Base-by-base conservation (phyloP, 345 rosid species). In the Excoecaria agallocha region DNA sequence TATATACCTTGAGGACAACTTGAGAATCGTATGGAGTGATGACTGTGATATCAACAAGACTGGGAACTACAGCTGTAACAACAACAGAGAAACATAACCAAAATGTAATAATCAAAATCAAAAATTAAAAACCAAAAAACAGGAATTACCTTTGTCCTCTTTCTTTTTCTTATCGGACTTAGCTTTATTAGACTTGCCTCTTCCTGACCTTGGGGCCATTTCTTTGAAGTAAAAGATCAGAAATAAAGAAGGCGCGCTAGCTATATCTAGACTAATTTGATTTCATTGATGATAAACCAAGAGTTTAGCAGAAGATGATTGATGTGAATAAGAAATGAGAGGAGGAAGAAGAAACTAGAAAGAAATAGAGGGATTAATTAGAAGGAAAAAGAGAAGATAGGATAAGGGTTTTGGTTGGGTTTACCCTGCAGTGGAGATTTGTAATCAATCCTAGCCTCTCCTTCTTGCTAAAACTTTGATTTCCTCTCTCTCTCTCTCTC, bases 201-300 rank as follows among this genome's bases (percentile, higher is more conserved):
- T 92, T 45, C 97, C 89, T 9, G 97, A 83, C 75, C 87, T 94
- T 19, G 98, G 98, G 68, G 98, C 97, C 98, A 94, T 94, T 73
- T 66, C 16, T 52, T 24, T 3, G 3, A 0, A 11, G 16, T 9
- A 11, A 55, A 65, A 54, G 20, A 22, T 22, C 6, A 73, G 4
- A 20, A 22, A 4, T 22, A 13, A 35, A 62, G 35, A 67, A 16
- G 6, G 24, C 24, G 35, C 13, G 30, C 30, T 30, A 30, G n/a
- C n/a, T 30, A n/a, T n/a, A 30, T 30, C 30, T 30, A 30, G 30
- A 30, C 30, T 30, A 30, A 30, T 30, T 30, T 30, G 30, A 30
- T 30, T 30, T 30, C 1, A 30, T 30, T 30, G 30, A 30, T 30
- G 12, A 48, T 9, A 25, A 43, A 50, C 51, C 11, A 49, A 38